Base-by-base conservation (phyloP, 768 basidiomycete genomes). In the Rhizopogon vesiculosus region DNA sequence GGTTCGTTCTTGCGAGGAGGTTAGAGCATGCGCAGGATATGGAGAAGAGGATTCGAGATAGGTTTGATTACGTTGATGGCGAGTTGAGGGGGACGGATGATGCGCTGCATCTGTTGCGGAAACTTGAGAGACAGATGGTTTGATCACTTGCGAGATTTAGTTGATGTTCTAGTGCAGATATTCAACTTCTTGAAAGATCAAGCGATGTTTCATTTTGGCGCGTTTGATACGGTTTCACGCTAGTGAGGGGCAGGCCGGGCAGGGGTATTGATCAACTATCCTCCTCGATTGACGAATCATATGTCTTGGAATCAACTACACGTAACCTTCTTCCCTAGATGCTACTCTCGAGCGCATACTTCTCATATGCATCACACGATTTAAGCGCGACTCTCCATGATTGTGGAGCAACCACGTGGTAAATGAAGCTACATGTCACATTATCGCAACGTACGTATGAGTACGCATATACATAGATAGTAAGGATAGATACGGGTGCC, bases 1-100 rank as follows among this genome's bases (percentile, higher is more conserved):
- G 74, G 16, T 75, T 78, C 33, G 56, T 77, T 19, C 35, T 66
- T 10, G 59, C 69, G 3, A 61, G 60, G 28, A 60, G 66, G 28
- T 50, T 72, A 7, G 43, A 54, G n/a, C 68, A 64, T 7, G 73
- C 75, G 5, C 61, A 61, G 16, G 63, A 68, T 45, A 69, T 77
- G 8, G 67, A 64, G 45, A 41, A 42, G 38, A 67, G 70, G 51
- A 42, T 74, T 39, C 38, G 56, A n/a, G 53, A 42, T 2, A 46
- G 45, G 44, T 62, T 58, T 18, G 56, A 52, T 38, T 72, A 75
- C 52, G 56, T 40, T 8, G 58, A 43, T 4, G 70, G 73, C 18
- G 55, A 64, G 8, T 45, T 62, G 22, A 51, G 44, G 0, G 58
- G 54, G 15, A 69, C 69, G 39, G 66, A 71, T 45, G 60, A 58